phyloP scores from a whole-genome alignment of 192 early-diverging fungal species.

The Geosiphon pyriformis region DNA sequence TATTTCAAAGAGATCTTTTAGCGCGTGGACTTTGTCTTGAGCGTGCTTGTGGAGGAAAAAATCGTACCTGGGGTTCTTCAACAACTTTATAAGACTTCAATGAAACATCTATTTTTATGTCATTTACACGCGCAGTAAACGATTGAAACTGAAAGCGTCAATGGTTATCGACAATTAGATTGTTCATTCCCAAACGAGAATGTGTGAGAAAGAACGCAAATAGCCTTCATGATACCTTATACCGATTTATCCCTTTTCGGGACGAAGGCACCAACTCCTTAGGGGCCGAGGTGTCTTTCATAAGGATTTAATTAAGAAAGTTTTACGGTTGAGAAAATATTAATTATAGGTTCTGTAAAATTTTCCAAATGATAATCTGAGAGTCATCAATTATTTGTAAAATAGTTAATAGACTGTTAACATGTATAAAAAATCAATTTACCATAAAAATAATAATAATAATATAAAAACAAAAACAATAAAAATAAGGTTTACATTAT shows the following conservation, averaged over 20 bases:
- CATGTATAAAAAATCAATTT: too few relatives aligned
- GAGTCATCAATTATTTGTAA: too few relatives aligned
- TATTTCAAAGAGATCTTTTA: neutral
- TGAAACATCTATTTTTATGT: constrained; percentile 76
- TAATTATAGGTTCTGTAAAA: too few relatives aligned
- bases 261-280: too few relatives aligned
- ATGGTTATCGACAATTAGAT: neutral
- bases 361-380: too few relatives aligned
- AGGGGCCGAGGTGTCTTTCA: too few relatives aligned
- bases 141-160: constrained; percentile 61
- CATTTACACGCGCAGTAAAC: constrained; percentile 63
- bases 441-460: too few relatives aligned
- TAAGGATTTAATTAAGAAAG: too few relatives aligned
- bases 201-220: neutral
- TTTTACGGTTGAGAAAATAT: too few relatives aligned
- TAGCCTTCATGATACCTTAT: constrained; percentile 45
- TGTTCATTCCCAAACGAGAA: neutral
- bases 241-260: constrained; percentile 60
- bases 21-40: neutral
- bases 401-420: too few relatives aligned
- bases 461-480: too few relatives aligned
- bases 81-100: constrained; percentile 46
- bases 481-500: too few relatives aligned
- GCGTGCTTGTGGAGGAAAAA: neutral
- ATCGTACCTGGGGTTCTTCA: constrained; percentile 45